A percentile compares a stretch with the other conserved stretches of the same genome.
phyloP scores from a whole-genome alignment of 345 rosid species.

The Salix dunnii region DNA sequence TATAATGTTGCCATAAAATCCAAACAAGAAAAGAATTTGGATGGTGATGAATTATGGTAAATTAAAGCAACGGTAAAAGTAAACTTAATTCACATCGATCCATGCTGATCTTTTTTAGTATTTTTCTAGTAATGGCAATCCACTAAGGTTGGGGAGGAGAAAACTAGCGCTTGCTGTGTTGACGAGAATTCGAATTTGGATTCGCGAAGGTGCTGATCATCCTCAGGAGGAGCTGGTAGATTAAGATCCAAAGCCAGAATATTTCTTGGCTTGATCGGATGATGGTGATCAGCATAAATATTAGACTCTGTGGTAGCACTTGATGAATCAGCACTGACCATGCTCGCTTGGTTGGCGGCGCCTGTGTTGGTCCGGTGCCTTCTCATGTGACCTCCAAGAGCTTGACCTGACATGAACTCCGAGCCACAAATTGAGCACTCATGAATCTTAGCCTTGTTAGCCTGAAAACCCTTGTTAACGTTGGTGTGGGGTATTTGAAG shows the following conservation, averaged over 20 bases:
- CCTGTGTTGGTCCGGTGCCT: conserved; percentile 57
- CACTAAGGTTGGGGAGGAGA: conserved; percentile 71
- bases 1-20: background rate
- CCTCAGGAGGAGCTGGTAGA: conserved; percentile 92
- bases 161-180: conserved; percentile 39
- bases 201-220: conserved; percentile 36
- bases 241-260: conserved; percentile 77
- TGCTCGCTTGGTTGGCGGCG: conserved; percentile 12
- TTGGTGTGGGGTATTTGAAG: conserved; percentile 23
- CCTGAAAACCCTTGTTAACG: conserved; percentile 19
- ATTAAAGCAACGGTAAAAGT: background rate
- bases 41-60: conserved; percentile 11
- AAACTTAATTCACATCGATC: conserved; percentile 43
- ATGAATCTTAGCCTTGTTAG: conserved; percentile 46
- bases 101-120: background rate
- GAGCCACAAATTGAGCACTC: conserved; percentile 95
- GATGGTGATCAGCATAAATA: background rate
- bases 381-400: conserved; percentile 98
- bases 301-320: background rate
- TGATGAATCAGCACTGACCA: background rate
- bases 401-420: conserved; percentile 89
- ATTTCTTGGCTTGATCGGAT: conserved; percentile 39
- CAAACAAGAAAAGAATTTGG: conserved; percentile 27
- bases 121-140: conserved; percentile 71
- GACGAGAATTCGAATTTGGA: conserved; percentile 60